A percentile compares a stretch with the other conserved stretches of the same genome.
These are phyloP conservation scores for Penicillium crustosum DNA, from an alignment of 2,329 filamentous ascomycete species.

Conservation along the genomic window DNA sequence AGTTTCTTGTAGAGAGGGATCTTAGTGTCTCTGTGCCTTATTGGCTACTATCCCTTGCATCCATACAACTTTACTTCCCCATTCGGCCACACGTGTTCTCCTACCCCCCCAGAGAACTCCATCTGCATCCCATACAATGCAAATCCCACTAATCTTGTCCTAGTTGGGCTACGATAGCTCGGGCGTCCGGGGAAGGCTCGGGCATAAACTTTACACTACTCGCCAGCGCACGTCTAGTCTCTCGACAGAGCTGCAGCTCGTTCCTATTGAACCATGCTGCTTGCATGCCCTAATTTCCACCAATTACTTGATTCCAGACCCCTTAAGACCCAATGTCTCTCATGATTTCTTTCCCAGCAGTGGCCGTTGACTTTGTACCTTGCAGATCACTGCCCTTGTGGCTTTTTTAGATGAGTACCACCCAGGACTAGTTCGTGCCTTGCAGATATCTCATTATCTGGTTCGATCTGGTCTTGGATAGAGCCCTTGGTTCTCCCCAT, in stretches of 20 bases:
- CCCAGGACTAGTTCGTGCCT: conserved; percentile 24
- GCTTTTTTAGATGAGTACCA: conserved; percentile 17
- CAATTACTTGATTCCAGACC: background rate
- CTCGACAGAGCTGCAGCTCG: background rate
- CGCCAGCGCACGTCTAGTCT: conserved; percentile 1
- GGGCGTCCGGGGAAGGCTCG: conserved; percentile 6
- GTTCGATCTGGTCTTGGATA: conserved; percentile 10
- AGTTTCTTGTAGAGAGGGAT: conserved; percentile 7
- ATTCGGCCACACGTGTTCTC: conserved; percentile 19
- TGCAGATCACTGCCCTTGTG: conserved; percentile 24
- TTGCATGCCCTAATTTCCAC: background rate
- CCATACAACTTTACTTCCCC: conserved; percentile 12
- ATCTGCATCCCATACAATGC: conserved; percentile 3
- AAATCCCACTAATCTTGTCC: conserved; percentile 2
- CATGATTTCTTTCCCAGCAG: conserved; percentile 5
- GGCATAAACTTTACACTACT: conserved; percentile 20
- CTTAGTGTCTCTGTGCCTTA: conserved; percentile 1
- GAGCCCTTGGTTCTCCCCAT: conserved; percentile 16
- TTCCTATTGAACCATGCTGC: conserved; percentile 11
- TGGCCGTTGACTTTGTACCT: conserved; percentile 18
- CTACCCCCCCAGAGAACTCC: background rate
- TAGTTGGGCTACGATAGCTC: conserved; percentile 7
- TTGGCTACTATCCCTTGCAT: conserved; percentile 21
- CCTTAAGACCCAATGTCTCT: conserved; percentile 19
- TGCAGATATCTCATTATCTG: conserved; percentile 19